Conservation (phyloP, 108 stramenopile genomes). For the Fragilariopsis cylindrus region DNA sequence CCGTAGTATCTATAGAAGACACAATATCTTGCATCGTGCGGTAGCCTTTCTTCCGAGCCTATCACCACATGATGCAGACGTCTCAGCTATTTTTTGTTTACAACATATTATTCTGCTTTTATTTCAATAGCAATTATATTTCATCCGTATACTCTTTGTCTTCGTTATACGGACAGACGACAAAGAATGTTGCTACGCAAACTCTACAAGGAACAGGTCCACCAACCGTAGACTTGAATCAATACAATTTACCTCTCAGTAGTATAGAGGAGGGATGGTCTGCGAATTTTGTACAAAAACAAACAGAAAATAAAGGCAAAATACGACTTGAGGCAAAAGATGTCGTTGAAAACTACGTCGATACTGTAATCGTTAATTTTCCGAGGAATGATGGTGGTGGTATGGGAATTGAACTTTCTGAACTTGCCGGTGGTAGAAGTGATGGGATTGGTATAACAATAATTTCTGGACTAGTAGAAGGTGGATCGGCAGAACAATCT, state of each 20-base stretch:
- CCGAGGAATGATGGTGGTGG: constrained; percentile 45
- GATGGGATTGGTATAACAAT: constrained; percentile 80
- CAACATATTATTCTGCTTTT: not conserved
- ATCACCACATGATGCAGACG: not conserved
- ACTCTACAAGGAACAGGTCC: constrained; percentile 36
- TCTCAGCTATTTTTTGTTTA: not conserved
- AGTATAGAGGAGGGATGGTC: constrained; percentile 54
- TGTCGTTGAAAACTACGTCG: constrained; percentile 44
- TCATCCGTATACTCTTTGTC: constrained; percentile 7
- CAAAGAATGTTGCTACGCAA: constrained; percentile 41
- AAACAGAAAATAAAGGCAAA: constrained; percentile 34
- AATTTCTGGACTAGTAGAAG: constrained; percentile 52
- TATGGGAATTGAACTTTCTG: constrained; percentile 59
- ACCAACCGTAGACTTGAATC: constrained; percentile 56
- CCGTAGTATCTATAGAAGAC: too few species aligned
- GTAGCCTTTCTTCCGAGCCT: too few species aligned
- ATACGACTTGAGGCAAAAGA: constrained; percentile 53
- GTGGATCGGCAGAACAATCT: constrained; percentile 49
- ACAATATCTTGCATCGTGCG: too few species aligned
- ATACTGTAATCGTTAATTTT: constrained; percentile 40
- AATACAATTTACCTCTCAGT: constrained; percentile 61
- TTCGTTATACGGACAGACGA: constrained; percentile 32
- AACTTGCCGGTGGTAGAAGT: constrained; percentile 68
- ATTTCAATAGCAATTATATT: not conserved
- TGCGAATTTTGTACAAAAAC: constrained; percentile 44